Evolutionary conservation across 2,329 filamentous ascomycete species (phyloP), one percentile per base, ranked within the genome.

Genomic region (Ceratocystis ficicola): DNA sequence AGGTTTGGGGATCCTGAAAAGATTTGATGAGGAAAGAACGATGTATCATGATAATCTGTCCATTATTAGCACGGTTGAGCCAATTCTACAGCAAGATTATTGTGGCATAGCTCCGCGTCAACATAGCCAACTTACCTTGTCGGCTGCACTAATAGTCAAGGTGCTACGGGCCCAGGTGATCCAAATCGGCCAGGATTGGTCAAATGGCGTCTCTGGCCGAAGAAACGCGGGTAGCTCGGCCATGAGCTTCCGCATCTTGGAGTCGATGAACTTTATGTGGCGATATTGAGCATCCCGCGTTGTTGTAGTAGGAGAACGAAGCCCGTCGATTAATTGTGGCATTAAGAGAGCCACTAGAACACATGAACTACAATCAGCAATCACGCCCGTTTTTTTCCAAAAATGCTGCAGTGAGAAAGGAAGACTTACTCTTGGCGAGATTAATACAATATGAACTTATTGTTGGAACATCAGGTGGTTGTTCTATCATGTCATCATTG

Each of bases 21-120:
- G 66, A 67, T 46, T 67, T 67, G 32, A 65, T 63, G 48, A 67
- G 66, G 15, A 67, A 67, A 3, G 66, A 67, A n/a, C 66, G 63
- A 28, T 67, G 66, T 22, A 67, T 67, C 66, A 67, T 67, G 20
- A 67, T 67, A 4, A 65, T 57, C 66, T 67, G 10, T n/a, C 28
- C 20, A 12, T 28, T 20, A 44, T 65, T 46, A 64, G 36, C 30
- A 55, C 3, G 10, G 10, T 12, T 5, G 12, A 41, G 10, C 36
- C 12, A 15, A 41, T 41, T 41, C 36, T 41, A 41, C 36, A 12
- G 36, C 36, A 41, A 15, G 36, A 15, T 41, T 4, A 41, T 15
- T 12, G 10, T 15, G 36, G 36, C 36, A 41, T 12, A 22, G 17
- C 48, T 15, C 22, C 17, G n/a, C n/a, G 8, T 25, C 48, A 25